Base-by-base conservation (phyloP, 164 flowering plant species). In the Piper betle region DNA sequence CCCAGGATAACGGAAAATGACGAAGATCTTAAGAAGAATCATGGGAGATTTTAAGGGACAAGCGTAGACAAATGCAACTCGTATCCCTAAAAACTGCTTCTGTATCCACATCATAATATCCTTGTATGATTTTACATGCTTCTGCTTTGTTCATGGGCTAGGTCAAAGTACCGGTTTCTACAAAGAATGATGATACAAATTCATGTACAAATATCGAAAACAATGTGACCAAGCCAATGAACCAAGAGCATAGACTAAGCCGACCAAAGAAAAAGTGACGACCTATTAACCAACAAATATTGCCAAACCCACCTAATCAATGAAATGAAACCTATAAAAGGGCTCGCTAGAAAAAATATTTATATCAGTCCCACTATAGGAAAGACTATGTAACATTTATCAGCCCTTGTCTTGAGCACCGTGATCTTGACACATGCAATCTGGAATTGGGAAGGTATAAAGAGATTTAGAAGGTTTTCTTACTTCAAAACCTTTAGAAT, bases 371-470 rank as follows among this genome's bases (percentile, higher is more conserved):
- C 40, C 65, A 57, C 53, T 68, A 39, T 52, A 57, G 58, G 58
- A 59, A 59, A 0, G 11, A 61, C 40, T 59, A 15, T 46, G 18
- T 39, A 43, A 64, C 4, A 68, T 57, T 52, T 70, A 64, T 41
- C 65, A 52, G 43, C 57, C 58, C 54, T 53, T 53, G 17, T 19
- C 4, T 50, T 53, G 54, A 37, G 53, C 55, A 17, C 20, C 37
- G 58, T 53, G 63, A 55, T 74, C 70, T 65, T 81, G 78, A 70
- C 95, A 85, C 98, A 91, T 87, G 71, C 98, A 91, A 79, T 91
- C 98, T 53, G 98, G 96, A 87, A 81, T 84, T 3, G 98, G 98
- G 67, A 81, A 85, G 60, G 87, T 85, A 72, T 85, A 92, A n/a
- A 84, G 82, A 25, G 95, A 92, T 59, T 71, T 74, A 54, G 82